phyloP scores from a whole-genome alignment of 2,329 filamentous ascomycete species.

The Penicillium sp. region DNA sequence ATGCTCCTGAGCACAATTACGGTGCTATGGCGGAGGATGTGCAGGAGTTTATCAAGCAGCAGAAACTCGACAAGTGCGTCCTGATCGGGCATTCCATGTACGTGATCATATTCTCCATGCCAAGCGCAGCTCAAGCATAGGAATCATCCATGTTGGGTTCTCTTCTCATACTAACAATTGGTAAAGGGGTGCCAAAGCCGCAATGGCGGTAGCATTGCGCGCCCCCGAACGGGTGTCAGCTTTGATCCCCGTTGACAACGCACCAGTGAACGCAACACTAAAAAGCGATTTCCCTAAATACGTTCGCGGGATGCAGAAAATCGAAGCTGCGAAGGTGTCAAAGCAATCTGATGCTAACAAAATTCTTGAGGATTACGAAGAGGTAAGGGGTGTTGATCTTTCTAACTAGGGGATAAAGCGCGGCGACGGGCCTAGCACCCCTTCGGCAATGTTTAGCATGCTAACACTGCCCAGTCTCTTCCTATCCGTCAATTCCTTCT shows the following conservation, averaged over 20 bases:
- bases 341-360: constrained; percentile 76
- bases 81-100: constrained; percentile 94
- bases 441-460: neutral
- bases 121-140: neutral
- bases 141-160: neutral
- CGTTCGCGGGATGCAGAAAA: constrained; percentile 77
- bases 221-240: constrained; percentile 66
- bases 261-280: constrained; percentile 77
- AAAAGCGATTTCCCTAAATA: constrained; percentile 75
- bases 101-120: constrained; percentile 23
- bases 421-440: neutral
- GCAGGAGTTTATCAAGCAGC: constrained; percentile 70
- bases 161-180: constrained; percentile 3
- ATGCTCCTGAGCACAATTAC: constrained; percentile 76
- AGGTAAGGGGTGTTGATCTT: constrained; percentile 47
- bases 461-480: constrained; percentile 52
- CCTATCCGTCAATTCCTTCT: constrained; percentile 87
- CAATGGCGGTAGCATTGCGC: constrained; percentile 79
- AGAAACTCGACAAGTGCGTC: constrained; percentile 68
- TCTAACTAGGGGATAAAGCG: neutral
- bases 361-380: constrained; percentile 73
- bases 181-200: constrained; percentile 80
- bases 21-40: constrained; percentile 79
- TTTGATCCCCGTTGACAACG: constrained; percentile 86
- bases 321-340: constrained; percentile 67